Evolutionary conservation across 495 filamentous ascomycete genomes (phyloP), one percentile per base, ranked within the genome.

Genomic region (Xylaria longipes): DNA sequence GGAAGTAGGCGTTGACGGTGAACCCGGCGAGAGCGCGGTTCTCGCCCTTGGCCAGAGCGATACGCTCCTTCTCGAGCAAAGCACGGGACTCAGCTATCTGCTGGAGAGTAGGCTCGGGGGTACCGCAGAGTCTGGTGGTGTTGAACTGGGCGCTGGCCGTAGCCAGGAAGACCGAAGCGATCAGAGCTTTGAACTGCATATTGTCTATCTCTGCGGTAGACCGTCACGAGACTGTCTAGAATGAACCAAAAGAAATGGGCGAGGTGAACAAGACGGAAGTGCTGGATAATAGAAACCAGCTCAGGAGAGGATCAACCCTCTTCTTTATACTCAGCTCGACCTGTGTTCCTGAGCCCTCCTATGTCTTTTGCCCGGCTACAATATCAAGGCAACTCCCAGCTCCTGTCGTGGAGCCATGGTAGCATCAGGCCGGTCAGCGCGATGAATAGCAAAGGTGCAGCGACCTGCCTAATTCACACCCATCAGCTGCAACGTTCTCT

Each of bases 1-100:
- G 90, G 82, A 92, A 90, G 78, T 89, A 90, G 29, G 84, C 81
- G 45, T 86, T 79, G 62, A 92, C 81, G 65, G 73, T 83, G 74
- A 85, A 71, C 25, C 74, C 69, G 58, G 74, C 77, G 41, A 73
- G 74, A 29, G 64, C 64, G 20, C 73, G 72, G 37, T 64, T 29
- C 39, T 76, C 72, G 39, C 81, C 77, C 64, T 77, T 54, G 39
- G 72, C 72, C 35, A 65, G 68, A 45, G 62, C 65, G 66, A 72
- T 77, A 72, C 74, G 43, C 72, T 82, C 75, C 27, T 72, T 67
- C 12, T 61, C 67, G 33, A 80, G 74, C 35, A 82, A 65, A 27
- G 76, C 71, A 50, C 79, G 46, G n/a, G 79, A 78, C 27, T 74
- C 76, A 2, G 75, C 74, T 43, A 83, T 72, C 60, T 84, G 82